Evolutionary conservation across 2,329 filamentous ascomycete species (phyloP), one percentile per base, ranked within the genome.

Genomic region (Macrophomina tecta): DNA sequence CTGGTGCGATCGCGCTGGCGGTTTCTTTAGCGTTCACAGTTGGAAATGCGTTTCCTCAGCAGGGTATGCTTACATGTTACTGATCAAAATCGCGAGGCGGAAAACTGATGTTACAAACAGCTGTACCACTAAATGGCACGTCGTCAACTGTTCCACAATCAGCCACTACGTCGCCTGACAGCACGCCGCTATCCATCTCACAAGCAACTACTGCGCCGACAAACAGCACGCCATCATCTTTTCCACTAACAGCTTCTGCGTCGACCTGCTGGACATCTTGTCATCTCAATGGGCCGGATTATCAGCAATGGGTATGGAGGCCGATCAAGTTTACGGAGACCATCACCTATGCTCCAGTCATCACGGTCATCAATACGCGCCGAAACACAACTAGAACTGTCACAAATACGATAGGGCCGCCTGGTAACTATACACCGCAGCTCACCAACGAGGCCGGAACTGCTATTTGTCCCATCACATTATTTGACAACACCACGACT

Each of bases 271-370:
- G 46, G 46, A 49, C 46, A 1, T n/a, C n/a, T 23, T 49, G 46
- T 18, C 46, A 8, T 2, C 46, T 49, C n/a, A 49, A 49, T 49
- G 46, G 46, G 5, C 46, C 46, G 46, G 46, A 49, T 49, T 49
- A 49, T 11, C 46, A 49, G 46, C 46, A 49, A 23, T 49, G 46
- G 46, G 18, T 49, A 8, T 49, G 46, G 46, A 49, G 46, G 46
- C 46, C 46, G 46, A 18, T 49, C n/a, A 49, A 49, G 46, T 28
- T 49, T 49, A 49, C 46, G 18, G 46, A 49, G 46, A 49, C 46
- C 5, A 49, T 49, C 18, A 49, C 46, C 6, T 49, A 49, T 49
- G 46, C 46, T 49, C 46, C 46, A 8, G 18, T 49, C 46, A 18
- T 49, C 46, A 49, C 46, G 23, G 46, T 49, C 14, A 49, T 49